phyloP scores from a whole-genome alignment of 1,139 yeast genomes.

The Scheffersomyces illinoinensis region DNA sequence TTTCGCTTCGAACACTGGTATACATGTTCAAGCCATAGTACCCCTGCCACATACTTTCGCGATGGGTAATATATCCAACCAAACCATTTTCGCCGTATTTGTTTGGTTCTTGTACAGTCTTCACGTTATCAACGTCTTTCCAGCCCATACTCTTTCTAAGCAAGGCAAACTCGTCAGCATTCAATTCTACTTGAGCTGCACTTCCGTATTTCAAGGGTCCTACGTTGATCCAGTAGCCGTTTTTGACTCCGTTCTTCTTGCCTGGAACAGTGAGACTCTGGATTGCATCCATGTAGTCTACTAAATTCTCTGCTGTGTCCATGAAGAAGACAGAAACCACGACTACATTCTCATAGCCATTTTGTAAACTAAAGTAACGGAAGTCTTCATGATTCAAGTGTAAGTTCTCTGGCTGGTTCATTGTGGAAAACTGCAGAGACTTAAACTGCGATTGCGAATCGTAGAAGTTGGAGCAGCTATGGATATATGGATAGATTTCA shows the following conservation, averaged over 20 bases:
- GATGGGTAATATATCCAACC: conserved; percentile 61
- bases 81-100: conserved; percentile 18
- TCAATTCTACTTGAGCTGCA: conserved; percentile 77
- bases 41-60: conserved; percentile 71
- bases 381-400: conserved; percentile 66
- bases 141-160: conserved; percentile 62
- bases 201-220: conserved; percentile 91
- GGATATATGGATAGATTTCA: conserved; percentile 63
- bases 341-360: conserved; percentile 47
- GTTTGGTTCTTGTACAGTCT: background rate
- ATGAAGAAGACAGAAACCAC: conserved; percentile 75
- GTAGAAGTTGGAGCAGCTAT: conserved; percentile 70
- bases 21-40: conserved; percentile 66
- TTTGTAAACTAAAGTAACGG: conserved; percentile 43
- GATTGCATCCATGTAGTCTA: conserved; percentile 69
- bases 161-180: conserved; percentile 59
- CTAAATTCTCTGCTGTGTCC: conserved; percentile 83
- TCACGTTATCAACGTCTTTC: conserved; percentile 46
- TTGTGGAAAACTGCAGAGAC: conserved; percentile 40
- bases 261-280: conserved; percentile 44
- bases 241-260: conserved; percentile 25
- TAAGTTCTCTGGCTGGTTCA: conserved; percentile 52
- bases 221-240: conserved; percentile 74
- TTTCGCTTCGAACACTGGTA: conserved; percentile 31
- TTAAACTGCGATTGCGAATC: conserved; percentile 54